phyloP scores from a whole-genome alignment of 768 basidiomycete species.

The Suillus bovinus region DNA sequence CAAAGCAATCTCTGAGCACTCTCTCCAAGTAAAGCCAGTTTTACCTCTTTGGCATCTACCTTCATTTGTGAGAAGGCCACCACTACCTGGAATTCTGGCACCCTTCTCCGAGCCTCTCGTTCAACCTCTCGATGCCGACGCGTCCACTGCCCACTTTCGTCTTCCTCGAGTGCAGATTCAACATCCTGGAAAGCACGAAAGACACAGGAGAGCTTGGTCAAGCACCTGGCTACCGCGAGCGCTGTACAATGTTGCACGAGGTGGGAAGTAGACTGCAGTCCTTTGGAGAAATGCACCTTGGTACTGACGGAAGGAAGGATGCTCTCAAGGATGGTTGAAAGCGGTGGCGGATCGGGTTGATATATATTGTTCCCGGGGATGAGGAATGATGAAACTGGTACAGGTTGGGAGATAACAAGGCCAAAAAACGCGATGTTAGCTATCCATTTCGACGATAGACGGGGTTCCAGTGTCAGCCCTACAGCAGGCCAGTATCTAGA shows the following conservation, averaged over 20 bases:
- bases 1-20: slow-evolving; percentile 78
- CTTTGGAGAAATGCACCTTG: slow-evolving; percentile 77
- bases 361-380: slow-evolving; percentile 49
- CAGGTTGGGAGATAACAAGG: slow-evolving; percentile 71
- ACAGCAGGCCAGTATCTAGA: slow-evolving; percentile 71
- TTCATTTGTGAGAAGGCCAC: slow-evolving; percentile 75
- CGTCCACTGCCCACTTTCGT: slow-evolving; percentile 74
- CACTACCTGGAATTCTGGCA: slow-evolving; percentile 87
- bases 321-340: slow-evolving; percentile 71
- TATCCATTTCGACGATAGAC: slow-evolving; percentile 89
- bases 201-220: slow-evolving; percentile 69
- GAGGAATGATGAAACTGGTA: slow-evolving; percentile 66
- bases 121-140: slow-evolving; percentile 67
- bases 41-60: slow-evolving; percentile 35
- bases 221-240: slow-evolving; percentile 70
- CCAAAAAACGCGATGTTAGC: slow-evolving; percentile 85
- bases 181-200: slow-evolving; percentile 48
- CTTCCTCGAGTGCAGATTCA: slow-evolving; percentile 57
- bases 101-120: slow-evolving; percentile 67
- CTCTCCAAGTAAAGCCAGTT: slow-evolving; percentile 70
- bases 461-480: slow-evolving; percentile 76
- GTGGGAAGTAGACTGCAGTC: slow-evolving; percentile 66
- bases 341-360: slow-evolving; percentile 74
- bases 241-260: slow-evolving; percentile 89
- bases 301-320: slow-evolving; percentile 73